Conservation (phyloP, 345 rosid genomes). For the Populus nigra region DNA sequence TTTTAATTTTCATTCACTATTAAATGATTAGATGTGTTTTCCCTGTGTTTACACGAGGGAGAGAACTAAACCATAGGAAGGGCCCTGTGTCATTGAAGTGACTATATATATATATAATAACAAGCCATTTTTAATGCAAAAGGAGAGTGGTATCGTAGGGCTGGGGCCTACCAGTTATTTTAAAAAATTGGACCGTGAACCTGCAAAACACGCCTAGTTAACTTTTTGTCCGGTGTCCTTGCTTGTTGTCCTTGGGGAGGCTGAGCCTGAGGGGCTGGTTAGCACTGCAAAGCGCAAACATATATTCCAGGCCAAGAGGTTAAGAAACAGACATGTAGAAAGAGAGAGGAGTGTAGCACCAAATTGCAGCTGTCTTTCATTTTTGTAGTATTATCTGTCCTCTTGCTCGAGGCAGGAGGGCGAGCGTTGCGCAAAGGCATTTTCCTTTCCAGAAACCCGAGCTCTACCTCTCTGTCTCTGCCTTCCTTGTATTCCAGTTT, state of each 20-base stretch:
- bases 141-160: background rate
- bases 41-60: too few relatives aligned
- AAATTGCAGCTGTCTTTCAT: background rate
- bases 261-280: background rate
- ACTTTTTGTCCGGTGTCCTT: conserved; percentile 15
- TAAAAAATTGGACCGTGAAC: background rate
- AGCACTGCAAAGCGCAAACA: background rate
- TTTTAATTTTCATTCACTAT: too few relatives aligned
- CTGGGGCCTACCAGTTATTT: conserved; percentile 16
- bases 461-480: background rate
- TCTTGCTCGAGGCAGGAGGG: background rate
- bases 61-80: too few relatives aligned
- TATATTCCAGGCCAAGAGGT: background rate
- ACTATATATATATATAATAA: too few relatives aligned
- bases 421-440: background rate
- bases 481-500: background rate
- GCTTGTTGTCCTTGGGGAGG: conserved; percentile 19
- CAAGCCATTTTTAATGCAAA: too few relatives aligned
- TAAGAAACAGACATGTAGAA: background rate
- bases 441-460: background rate
- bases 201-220: conserved; percentile 1
- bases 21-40: too few relatives aligned
- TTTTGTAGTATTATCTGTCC: background rate
- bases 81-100: too few relatives aligned
- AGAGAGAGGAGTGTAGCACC: background rate